Conservation (phyloP, 257 asterid genomes). For the Solanum lycopersicoides region DNA sequence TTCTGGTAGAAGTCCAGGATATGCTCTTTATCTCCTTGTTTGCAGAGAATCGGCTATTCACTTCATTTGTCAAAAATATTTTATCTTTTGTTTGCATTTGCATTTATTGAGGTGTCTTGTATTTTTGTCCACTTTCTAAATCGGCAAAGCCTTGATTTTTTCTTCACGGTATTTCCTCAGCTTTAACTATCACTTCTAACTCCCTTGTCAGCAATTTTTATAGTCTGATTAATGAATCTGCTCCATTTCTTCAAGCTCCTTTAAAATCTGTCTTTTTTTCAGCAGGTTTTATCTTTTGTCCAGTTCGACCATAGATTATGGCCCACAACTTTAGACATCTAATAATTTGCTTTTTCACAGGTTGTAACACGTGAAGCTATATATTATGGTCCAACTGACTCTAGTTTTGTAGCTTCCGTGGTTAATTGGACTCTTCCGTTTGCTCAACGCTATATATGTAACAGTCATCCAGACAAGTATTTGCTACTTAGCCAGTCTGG, state of each 20-base stretch:
- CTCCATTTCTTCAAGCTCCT: neutral
- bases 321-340: neutral
- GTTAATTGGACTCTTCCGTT: conserved; percentile 86
- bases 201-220: neutral
- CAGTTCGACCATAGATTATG: too few species aligned
- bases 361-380: conserved; percentile 74
- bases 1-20: neutral
- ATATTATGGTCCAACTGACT: conserved; percentile 43
- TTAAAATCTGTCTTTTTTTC: too few species aligned
- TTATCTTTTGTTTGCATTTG: neutral
- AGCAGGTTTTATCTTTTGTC: too few species aligned
- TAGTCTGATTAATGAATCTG: neutral
- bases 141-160: neutral
- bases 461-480: conserved; percentile 41
- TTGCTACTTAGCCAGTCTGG: conserved; percentile 41
- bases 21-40: neutral
- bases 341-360: conserved; percentile 26
- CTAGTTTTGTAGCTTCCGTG: conserved; percentile 40
- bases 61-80: neutral
- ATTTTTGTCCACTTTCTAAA: neutral
- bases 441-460: conserved; percentile 78
- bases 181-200: neutral
- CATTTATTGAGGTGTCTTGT: neutral
- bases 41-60: neutral
- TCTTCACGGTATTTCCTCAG: neutral